These are phyloP conservation scores for Colletotrichum sansevieriae DNA, from an alignment of 2,329 filamentous ascomycete genomes.

Conservation along the genomic window DNA sequence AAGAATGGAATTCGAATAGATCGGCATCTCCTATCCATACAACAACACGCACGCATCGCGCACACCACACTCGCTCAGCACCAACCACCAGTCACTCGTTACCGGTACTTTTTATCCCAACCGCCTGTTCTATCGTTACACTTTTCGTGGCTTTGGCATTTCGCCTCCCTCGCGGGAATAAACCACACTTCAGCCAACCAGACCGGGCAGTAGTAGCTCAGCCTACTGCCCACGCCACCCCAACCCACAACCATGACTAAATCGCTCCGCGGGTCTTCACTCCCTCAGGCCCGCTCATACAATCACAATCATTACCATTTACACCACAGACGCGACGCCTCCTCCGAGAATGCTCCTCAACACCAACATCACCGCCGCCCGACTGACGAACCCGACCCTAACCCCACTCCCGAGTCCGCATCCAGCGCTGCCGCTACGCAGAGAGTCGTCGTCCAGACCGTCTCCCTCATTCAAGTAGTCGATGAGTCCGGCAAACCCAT, in stretches of 20 bases:
- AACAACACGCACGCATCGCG: constrained; percentile 9
- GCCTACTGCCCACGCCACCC: constrained; percentile 45
- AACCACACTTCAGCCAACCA: constrained; percentile 24
- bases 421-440: constrained; percentile 37
- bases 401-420: constrained; percentile 37
- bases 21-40: constrained; percentile 29
- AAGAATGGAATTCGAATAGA: constrained; percentile 42
- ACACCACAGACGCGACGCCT: constrained; percentile 47
- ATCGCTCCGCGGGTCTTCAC: constrained; percentile 61
- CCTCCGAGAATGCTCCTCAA: constrained; percentile 43
- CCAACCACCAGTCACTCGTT: constrained; percentile 33
- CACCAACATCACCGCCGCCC: constrained; percentile 47
- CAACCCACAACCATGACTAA: constrained; percentile 60
- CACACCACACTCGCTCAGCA: constrained; percentile 33
- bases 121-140: constrained; percentile 33
- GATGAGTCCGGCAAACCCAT: constrained; percentile 62
- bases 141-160: constrained; percentile 3
- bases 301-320: constrained; percentile 51
- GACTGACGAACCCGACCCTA: constrained; percentile 45
- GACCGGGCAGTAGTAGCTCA: constrained; percentile 29
- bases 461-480: constrained; percentile 67
- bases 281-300: constrained; percentile 59
- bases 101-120: constrained; percentile 17
- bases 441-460: constrained; percentile 65
- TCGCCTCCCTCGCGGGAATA: constrained; percentile 36